Evolutionary conservation across 164 flowering plant species (phyloP), one percentile per base, ranked within the genome.

Genomic region (Kingdonia uniflora): DNA sequence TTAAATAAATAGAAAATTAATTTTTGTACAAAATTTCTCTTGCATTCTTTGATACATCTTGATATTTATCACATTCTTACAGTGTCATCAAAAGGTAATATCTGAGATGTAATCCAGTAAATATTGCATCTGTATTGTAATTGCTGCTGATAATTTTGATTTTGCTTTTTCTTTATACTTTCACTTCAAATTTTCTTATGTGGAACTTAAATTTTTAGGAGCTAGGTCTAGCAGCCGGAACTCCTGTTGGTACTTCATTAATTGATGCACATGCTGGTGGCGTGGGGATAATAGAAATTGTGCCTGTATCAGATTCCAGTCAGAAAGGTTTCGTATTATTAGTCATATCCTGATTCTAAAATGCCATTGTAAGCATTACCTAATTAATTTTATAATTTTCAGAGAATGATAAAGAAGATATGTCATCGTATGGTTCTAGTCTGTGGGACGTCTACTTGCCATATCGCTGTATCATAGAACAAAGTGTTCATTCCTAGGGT

Each of bases 251-350:
- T 39, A 76, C 91, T 54, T 87, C 98, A 16, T 61, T 92, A 56
- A 88, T 92, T 68, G 96, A 91, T 77, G 96, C 91, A 64, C 98
- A 92, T 80, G 98, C 96, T 68, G 98, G 98, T 58, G 98, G 98
- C 58, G 85, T 92, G 24, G 98, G 98, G 42, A 85, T 88, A 24
- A 80, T 92, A 78, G 98, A 85, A 74, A 84, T 96, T 60, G 59
- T 70, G 24, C 80, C 77, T 39, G 43, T 22, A 8, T 52, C 71
- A 65, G 80, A 74, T 26, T 42, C 74, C 69, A 71, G 68, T 44
- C 24, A 52, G 53, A 62, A 70, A 80, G 91, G 95, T 90, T 57
- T 19, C 54, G 19, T 40, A 14, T 25, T 49, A 17, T n/a, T n/a
- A 61, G 16, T 13, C 47, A 48, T 42, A 11, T 41, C n/a, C 8